Evolutionary conservation across 2,329 filamentous ascomycete genomes (phyloP).

Genomic region (Pseudocercospora vitis): DNA sequence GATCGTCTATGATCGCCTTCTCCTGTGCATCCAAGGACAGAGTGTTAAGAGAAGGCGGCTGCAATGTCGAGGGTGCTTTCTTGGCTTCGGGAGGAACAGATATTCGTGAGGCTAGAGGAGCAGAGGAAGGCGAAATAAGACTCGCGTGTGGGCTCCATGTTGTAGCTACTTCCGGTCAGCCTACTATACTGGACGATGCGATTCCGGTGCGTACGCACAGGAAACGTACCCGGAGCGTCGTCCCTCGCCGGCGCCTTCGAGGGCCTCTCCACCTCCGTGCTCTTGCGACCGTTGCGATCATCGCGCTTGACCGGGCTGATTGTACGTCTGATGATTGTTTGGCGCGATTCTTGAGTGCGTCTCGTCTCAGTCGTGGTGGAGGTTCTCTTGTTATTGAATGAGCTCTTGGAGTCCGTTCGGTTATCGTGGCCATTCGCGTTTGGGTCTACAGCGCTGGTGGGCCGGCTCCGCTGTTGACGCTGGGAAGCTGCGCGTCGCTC

Average conservation of each 20-base stretch:
- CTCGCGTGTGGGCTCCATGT: slow-evolving; percentile 79
- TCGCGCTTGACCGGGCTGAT: slow-evolving; percentile 24
- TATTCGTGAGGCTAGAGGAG: slow-evolving; percentile 70
- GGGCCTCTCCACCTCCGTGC: slow-evolving; percentile 22
- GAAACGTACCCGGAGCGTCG: slow-evolving; percentile 25
- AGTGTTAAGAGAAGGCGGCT: slow-evolving; percentile 66
- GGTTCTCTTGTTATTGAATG: slow-evolving; percentile 22
- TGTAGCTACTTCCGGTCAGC: slow-evolving; percentile 30
- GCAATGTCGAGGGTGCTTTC: slow-evolving; percentile 66
- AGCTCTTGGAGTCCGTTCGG: slow-evolving; percentile 20
- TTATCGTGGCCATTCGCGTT: slow-evolving; percentile 22
- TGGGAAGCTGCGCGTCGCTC: slow-evolving; percentile 32
- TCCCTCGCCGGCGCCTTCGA: slow-evolving; percentile 21
- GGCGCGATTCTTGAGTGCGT: slow-evolving; percentile 22
- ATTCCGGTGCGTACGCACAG: slow-evolving; percentile 20
- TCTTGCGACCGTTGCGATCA: slow-evolving; percentile 18
- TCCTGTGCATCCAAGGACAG: slow-evolving; percentile 82
- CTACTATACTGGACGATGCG: neutral
- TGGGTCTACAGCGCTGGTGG: slow-evolving; percentile 26
- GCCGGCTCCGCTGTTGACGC: slow-evolving; percentile 31
- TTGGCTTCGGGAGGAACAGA: slow-evolving; percentile 63
- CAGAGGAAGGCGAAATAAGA: slow-evolving; percentile 66
- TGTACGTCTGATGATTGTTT: slow-evolving; percentile 25
- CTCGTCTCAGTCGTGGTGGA: slow-evolving; percentile 26
- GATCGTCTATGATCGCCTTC: slow-evolving; percentile 79